Percentiles rank a stretch among this genome's conserved stretches.
These are phyloP conservation scores for Colletotrichum limetticola DNA, from an alignment of 2,329 filamentous ascomycete genomes.

Conservation along the genomic window DNA sequence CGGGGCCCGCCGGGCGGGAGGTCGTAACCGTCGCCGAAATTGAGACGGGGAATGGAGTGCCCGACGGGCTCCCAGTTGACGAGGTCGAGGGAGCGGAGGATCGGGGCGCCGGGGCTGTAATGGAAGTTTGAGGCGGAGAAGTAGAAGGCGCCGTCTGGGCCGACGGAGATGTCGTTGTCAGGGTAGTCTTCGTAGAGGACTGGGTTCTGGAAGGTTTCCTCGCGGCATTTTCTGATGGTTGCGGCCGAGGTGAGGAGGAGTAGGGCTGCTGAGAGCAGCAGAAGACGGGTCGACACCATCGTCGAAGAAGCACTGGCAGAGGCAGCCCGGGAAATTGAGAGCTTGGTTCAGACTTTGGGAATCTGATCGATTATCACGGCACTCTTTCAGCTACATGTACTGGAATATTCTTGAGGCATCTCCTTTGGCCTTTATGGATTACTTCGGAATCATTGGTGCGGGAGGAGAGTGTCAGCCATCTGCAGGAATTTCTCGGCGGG, in stretches of 20 bases:
- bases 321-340: neutral
- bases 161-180: slow-evolving; percentile 64
- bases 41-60: slow-evolving; percentile 56
- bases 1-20: slow-evolving; percentile 48
- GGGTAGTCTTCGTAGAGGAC: slow-evolving; percentile 66
- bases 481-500: neutral
- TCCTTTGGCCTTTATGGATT: neutral
- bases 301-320: neutral
- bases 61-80: slow-evolving; percentile 60
- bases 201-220: slow-evolving; percentile 56
- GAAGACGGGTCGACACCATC: neutral
- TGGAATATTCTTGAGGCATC: neutral
- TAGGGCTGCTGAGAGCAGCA: neutral
- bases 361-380: neutral
- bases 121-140: slow-evolving; percentile 67
- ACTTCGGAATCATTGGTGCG: neutral
- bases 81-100: slow-evolving; percentile 65
- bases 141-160: slow-evolving; percentile 62
- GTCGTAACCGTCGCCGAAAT: slow-evolving; percentile 61
- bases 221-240: neutral
- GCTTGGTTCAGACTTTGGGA: neutral
- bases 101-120: slow-evolving; percentile 66
- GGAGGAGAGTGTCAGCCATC: slow-evolving; percentile 1
- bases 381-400: neutral
- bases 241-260: neutral